These are phyloP conservation scores for Eimeria sp. DNA, from an alignment of 169 alveolate species.

Conservation along the genomic window DNA sequence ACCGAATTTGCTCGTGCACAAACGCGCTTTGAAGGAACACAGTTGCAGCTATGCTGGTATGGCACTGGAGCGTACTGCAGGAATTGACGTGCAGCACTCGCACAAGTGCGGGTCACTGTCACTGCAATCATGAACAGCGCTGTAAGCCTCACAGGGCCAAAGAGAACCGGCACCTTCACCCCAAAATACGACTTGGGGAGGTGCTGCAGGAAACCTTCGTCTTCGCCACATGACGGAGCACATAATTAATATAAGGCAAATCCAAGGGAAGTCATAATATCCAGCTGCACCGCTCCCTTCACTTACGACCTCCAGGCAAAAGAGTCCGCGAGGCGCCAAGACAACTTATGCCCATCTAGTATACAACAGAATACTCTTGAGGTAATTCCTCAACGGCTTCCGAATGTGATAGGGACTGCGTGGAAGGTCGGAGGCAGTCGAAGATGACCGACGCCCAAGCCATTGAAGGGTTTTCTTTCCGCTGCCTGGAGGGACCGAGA, in stretches of 20 bases:
- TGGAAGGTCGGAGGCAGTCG: neutral
- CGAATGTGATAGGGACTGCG: neutral
- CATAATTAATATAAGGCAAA: neutral
- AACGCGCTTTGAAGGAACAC: neutral
- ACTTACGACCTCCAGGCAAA: conserved; percentile 2
- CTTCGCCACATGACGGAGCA: neutral
- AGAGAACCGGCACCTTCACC: neutral
- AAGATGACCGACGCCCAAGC: neutral
- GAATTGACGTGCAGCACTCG: conserved; percentile 1
- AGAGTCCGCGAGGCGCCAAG: neutral
- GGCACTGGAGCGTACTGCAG: neutral
- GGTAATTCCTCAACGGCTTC: neutral
- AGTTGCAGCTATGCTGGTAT: neutral
- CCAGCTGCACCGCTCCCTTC: conserved; percentile 14
- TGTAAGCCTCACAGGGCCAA: neutral
- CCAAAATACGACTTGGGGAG: neutral
- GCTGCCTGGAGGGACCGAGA: neutral
- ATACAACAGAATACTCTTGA: conserved; percentile 1
- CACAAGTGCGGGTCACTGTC: conserved; percentile 4
- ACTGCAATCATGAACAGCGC: conserved; percentile 2
- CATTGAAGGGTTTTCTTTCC: neutral
- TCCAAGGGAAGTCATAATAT: neutral
- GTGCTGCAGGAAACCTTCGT: conserved; percentile 41
- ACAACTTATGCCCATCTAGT: neutral
- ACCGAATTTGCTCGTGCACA: neutral